Evolutionary conservation across 805 yeast species (phyloP).

Genomic region (Lipomyces chichibuensis): DNA sequence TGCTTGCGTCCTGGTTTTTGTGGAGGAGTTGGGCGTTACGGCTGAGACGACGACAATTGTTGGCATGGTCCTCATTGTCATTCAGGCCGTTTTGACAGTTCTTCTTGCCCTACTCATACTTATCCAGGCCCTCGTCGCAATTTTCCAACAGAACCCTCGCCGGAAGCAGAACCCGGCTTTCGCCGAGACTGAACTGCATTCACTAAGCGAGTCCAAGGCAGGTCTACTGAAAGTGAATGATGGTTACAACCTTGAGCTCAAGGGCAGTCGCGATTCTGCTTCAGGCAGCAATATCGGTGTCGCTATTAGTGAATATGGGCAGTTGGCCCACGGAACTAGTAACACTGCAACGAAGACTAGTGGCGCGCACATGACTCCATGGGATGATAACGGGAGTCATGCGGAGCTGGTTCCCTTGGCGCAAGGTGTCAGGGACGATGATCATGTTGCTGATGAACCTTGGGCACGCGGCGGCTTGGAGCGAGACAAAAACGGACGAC

Average conservation of each 20-base stretch:
- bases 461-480: conserved; percentile 16
- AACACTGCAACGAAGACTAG: not conserved
- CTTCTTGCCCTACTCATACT: conserved; percentile 39
- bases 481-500: conserved; percentile 22
- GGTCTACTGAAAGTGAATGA: not conserved
- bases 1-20: conserved; percentile 41
- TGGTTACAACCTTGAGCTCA: not conserved
- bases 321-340: not conserved
- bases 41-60: conserved; percentile 41
- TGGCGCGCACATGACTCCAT: conserved; percentile 11
- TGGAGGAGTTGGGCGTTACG: conserved; percentile 40
- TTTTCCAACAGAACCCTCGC: conserved; percentile 11
- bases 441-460: not conserved
- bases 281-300: conserved; percentile 17
- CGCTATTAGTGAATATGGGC: conserved; percentile 27
- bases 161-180: not conserved
- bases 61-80: conserved; percentile 42
- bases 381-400: conserved; percentile 12
- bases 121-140: conserved; percentile 22
- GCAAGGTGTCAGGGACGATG: not conserved
- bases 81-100: conserved; percentile 42
- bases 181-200: conserved; percentile 21
- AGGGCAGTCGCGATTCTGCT: not conserved
- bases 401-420: conserved; percentile 15
- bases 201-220: conserved; percentile 15